Percentiles rank a stretch among this genome's conserved stretches.
phyloP scores from a whole-genome alignment of 2,329 filamentous ascomycete genomes.

The Colletotrichum godetiae region DNA sequence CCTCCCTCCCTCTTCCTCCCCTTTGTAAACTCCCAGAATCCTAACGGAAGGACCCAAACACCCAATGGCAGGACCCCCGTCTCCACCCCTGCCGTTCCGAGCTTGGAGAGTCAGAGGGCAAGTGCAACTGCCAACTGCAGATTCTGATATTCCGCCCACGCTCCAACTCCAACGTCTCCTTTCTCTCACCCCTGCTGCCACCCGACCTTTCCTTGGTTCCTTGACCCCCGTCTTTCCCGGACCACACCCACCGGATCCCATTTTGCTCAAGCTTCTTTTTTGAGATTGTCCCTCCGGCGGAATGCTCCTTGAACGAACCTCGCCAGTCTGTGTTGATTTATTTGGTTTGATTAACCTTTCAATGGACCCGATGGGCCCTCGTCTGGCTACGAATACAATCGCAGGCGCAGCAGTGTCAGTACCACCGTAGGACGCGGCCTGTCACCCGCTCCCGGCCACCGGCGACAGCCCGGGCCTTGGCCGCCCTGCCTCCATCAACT shows the following conservation, averaged over 20 bases:
- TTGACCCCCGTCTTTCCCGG: constrained; percentile 1
- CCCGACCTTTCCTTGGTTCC: neutral
- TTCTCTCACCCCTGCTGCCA: neutral
- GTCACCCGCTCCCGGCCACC: constrained; percentile 17
- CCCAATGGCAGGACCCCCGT: neutral
- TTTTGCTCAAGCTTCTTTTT: neutral
- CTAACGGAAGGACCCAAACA: too few species aligned
- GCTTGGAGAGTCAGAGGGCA: too few species aligned
- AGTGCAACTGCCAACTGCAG: neutral
- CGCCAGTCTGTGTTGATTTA: neutral
- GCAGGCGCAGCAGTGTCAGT: neutral
- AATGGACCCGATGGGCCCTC: neutral
- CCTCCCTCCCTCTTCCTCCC: too few species aligned
- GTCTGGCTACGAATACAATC: too few species aligned
- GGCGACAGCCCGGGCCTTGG: neutral
- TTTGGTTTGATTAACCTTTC: constrained; percentile 2
- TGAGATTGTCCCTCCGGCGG: neutral
- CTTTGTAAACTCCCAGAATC: too few species aligned
- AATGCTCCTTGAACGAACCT: neutral
- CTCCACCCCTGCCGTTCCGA: neutral
- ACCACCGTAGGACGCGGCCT: constrained; percentile 2
- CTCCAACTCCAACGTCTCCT: neutral
- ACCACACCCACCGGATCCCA: neutral
- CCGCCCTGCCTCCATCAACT: constrained; percentile 1
- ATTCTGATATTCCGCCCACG: neutral